Evolutionary conservation across 139 green algal genomes (phyloP).

Genomic region (Desmodesmus armatus): DNA sequence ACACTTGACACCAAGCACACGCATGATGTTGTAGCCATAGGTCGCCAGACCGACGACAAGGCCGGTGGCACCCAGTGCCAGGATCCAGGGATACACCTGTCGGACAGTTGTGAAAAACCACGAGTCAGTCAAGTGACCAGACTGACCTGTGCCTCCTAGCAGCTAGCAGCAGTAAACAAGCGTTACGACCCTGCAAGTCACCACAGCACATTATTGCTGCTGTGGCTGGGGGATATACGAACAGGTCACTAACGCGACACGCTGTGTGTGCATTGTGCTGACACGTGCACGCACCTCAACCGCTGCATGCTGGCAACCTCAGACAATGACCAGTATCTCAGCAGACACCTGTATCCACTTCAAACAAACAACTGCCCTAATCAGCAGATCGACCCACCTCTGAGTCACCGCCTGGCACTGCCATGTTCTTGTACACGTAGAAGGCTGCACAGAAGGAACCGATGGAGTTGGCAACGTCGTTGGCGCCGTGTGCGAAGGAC

Average conservation of each 20-base stretch:
- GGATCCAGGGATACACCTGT: constrained; percentile 40
- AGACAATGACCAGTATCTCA: not conserved
- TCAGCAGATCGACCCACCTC: not conserved
- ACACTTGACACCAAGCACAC: constrained; percentile 44
- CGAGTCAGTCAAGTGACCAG: too few relatives aligned
- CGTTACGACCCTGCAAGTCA: too few relatives aligned
- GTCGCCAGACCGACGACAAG: constrained; percentile 87
- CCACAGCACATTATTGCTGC: too few relatives aligned
- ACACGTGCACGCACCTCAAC: not conserved
- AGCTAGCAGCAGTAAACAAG: too few relatives aligned
- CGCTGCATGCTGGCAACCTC: not conserved
- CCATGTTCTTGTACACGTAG: constrained; percentile 44
- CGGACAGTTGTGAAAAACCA: too few relatives aligned
- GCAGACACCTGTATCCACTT: too few relatives aligned
- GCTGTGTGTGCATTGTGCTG: not conserved
- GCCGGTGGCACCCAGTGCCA: constrained; percentile 55
- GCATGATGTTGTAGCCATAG: constrained; percentile 66
- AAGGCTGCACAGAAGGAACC: constrained; percentile 79
- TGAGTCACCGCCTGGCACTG: constrained; percentile 22
- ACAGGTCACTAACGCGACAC: too few relatives aligned
- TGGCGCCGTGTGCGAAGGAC: constrained; percentile 85
- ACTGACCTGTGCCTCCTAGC: too few relatives aligned
- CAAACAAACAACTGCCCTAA: not conserved
- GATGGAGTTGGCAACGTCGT: constrained; percentile 84
- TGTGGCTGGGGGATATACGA: too few relatives aligned